These are phyloP conservation scores for Cutaneotrichosporon sp. DNA, from an alignment of 1,284 basidiomycete genomes.

Conservation along the genomic window DNA sequence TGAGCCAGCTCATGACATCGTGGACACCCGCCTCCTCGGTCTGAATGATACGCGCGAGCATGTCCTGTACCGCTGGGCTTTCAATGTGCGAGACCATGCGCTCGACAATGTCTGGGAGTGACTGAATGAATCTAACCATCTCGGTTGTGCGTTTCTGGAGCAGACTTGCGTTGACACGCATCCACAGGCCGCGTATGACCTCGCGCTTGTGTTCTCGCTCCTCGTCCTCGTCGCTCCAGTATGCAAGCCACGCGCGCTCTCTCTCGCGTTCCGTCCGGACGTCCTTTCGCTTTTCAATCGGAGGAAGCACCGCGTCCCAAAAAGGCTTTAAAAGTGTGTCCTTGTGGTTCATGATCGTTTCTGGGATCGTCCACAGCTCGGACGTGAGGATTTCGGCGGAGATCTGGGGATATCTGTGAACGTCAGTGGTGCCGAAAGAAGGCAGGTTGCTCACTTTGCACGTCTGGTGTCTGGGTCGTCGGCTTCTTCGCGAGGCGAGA, in stretches of 20 bases:
- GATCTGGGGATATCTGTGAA: conserved; percentile 80
- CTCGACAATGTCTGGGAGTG: conserved; percentile 74
- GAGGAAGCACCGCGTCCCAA: conserved; percentile 79
- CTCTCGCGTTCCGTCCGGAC: conserved; percentile 35
- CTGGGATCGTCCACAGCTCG: conserved; percentile 90
- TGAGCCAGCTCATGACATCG: conserved; percentile 88
- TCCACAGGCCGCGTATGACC: conserved; percentile 54
- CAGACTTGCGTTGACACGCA: conserved; percentile 82
- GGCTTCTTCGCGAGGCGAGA: conserved; percentile 22
- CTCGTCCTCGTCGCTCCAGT: conserved; percentile 37
- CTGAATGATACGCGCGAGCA: conserved; percentile 87
- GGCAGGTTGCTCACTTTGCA: conserved; percentile 32
- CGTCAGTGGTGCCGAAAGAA: background rate
- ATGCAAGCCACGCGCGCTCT: conserved; percentile 33
- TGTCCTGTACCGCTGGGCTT: conserved; percentile 83
- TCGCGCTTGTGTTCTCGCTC: conserved; percentile 50
- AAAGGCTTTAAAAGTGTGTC: conserved; percentile 65
- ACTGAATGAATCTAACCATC: conserved; percentile 89
- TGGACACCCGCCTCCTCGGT: conserved; percentile 81
- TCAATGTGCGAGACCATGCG: conserved; percentile 81
- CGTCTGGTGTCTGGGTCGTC: conserved; percentile 21
- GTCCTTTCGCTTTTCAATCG: conserved; percentile 15
- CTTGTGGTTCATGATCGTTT: conserved; percentile 70
- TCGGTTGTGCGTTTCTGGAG: conserved; percentile 82
- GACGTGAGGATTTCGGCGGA: conserved; percentile 93